These are phyloP conservation scores for Ophiostoma sp. DNA, from an alignment of 2,329 filamentous ascomycete species.

Conservation along the genomic window DNA sequence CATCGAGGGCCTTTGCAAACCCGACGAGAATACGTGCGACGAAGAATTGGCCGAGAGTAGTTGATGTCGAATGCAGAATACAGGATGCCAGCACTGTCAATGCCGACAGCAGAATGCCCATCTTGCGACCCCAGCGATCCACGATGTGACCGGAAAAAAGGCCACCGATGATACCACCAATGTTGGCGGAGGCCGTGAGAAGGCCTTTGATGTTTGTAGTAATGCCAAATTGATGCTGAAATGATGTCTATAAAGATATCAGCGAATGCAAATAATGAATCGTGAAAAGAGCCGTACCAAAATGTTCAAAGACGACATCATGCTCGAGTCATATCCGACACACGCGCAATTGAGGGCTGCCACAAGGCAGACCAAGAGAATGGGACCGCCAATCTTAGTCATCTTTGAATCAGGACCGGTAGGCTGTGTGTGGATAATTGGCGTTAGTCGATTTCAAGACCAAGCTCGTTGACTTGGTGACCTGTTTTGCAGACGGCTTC, in stretches of 20 bases:
- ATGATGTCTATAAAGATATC: not conserved
- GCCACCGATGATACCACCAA: not conserved
- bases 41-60: not conserved
- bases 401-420: not conserved
- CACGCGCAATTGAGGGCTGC: not conserved
- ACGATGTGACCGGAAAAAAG: not conserved
- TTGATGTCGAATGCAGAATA: not conserved
- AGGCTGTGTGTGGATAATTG: not conserved
- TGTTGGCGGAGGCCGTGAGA: not conserved
- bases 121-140: not conserved
- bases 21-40: not conserved
- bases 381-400: not conserved
- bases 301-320: conserved; percentile 7
- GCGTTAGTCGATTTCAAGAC: not conserved
- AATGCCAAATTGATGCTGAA: not conserved
- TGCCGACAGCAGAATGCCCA: not conserved
- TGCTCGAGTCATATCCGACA: not conserved
- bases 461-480: not conserved
- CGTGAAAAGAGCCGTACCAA: not conserved
- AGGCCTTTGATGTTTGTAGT: conserved; percentile 5
- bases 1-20: conserved; percentile 1
- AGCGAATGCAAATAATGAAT: not conserved
- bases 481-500: not conserved
- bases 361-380: not conserved
- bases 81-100: not conserved